Conservation (phyloP, 2,329 filamentous ascomycete species). For the Aspergillus fumigatus region DNA sequence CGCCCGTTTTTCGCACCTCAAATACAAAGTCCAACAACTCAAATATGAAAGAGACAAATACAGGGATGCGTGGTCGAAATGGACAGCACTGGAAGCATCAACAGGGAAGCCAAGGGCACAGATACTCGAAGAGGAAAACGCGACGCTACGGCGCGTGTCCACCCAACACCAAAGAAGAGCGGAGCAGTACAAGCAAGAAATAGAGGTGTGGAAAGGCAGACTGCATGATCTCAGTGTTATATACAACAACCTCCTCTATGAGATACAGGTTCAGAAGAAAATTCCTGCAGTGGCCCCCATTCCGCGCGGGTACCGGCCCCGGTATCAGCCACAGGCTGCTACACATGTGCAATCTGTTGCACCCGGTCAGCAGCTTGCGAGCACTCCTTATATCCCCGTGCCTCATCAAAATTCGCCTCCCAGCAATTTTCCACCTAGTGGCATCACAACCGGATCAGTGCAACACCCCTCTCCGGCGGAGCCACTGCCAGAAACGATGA, state of each 20-base stretch:
- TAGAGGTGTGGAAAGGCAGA: conserved; percentile 21
- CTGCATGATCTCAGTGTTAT: conserved; percentile 17
- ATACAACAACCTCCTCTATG: conserved; percentile 24
- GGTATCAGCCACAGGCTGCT: background rate
- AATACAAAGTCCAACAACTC: conserved; percentile 20
- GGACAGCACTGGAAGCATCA: conserved; percentile 19
- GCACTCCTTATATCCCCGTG: background rate
- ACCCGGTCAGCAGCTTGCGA: background rate
- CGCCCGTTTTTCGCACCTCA: conserved; percentile 18
- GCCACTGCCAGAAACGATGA: background rate
- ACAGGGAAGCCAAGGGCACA: conserved; percentile 26
- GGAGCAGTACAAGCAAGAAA: conserved; percentile 24
- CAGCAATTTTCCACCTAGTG: background rate
- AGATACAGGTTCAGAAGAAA: conserved; percentile 16
- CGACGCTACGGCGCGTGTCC: conserved; percentile 21
- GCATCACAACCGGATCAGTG: background rate
- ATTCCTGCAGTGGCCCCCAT: conserved; percentile 12
- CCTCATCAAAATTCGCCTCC: background rate
- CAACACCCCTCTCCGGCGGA: background rate
- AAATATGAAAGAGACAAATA: conserved; percentile 27
- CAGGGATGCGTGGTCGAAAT: conserved; percentile 20
- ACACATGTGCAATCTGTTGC: background rate
- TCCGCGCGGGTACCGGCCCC: conserved; percentile 18
- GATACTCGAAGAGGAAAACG: conserved; percentile 17
- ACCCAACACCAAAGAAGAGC: conserved; percentile 20